These are phyloP conservation scores for Annulohypoxylon truncatum DNA, from an alignment of 2,329 filamentous ascomycete genomes.

Conservation along the genomic window DNA sequence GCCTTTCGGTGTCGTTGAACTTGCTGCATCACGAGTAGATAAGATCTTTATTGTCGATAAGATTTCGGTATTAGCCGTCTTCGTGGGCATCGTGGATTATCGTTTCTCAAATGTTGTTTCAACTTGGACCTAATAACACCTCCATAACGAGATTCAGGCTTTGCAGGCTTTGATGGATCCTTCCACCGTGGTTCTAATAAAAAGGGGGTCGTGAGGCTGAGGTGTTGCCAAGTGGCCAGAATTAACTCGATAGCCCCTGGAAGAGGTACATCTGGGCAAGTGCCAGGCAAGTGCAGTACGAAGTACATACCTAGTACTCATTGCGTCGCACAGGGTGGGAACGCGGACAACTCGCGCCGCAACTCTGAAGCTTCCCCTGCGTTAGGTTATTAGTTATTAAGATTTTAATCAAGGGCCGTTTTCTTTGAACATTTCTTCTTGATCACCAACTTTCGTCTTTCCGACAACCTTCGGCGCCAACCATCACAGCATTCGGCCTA, in stretches of 20 bases:
- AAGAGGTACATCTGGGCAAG: neutral
- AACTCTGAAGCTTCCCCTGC: conserved; percentile 36
- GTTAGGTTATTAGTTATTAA: conserved; percentile 32
- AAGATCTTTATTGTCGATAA: conserved; percentile 35
- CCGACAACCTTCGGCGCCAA: conserved; percentile 28
- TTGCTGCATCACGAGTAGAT: conserved; percentile 3
- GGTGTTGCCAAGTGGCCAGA: conserved; percentile 42
- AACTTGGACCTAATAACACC: conserved; percentile 7
- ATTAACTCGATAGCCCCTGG: conserved; percentile 34
- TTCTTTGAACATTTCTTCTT: conserved; percentile 25
- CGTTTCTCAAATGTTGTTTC: neutral
- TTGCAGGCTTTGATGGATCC: conserved; percentile 7
- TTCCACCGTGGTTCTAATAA: neutral
- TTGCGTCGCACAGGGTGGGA: conserved; percentile 29
- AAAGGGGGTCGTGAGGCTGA: conserved; percentile 30
- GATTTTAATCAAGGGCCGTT: conserved; percentile 32
- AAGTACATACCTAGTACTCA: neutral
- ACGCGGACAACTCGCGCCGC: conserved; percentile 29
- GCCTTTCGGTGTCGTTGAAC: conserved; percentile 11
- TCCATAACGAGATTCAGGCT: conserved; percentile 11
- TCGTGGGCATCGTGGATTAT: neutral
- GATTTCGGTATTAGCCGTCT: conserved; percentile 8
- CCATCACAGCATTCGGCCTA: conserved; percentile 27
- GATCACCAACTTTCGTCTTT: conserved; percentile 24
- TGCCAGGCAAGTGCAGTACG: neutral